Base-by-base conservation (phyloP, 176 grass and related monocot species). In the Triticum dicoccoides region DNA sequence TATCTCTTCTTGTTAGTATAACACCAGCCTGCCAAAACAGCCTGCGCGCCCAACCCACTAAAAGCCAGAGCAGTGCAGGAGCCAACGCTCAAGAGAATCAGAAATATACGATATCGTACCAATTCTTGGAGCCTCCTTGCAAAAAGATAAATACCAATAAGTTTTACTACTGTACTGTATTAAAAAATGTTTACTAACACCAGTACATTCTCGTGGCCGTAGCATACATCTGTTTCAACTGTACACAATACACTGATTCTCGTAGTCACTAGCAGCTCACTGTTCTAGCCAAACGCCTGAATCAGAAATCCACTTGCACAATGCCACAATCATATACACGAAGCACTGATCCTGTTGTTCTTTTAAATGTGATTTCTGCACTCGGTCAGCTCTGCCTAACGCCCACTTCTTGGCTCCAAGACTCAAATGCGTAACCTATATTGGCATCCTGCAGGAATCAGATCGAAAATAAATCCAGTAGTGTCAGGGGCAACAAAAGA, bases 371-470 rank as follows among this genome's bases (percentile, higher is more conserved):
- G 44, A 44, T 51, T 76, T 69, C 9, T 24, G 2, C 11, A 38
- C 15, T 29, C 14, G 49, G 0, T 6, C 47, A 78, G 23, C 30
- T 65, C 54, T 79, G 70, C 17, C 69, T 68, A 68, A 39, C 7
- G 8, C 37, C 10, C 17, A 20, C 71, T 61, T 23, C 38, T 85
- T 70, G 51, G 12, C 68, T 38, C 25, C 33, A 14, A 67, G 18
- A 67, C 6, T 80, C 42, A 61, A 20, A 29, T 73, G 84, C 20
- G 13, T 5, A 52, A 4, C 34, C 35, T 35, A 80, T 38, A 44
- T 18, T 61, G 3, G 8, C 35, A 58, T 58, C 49, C 81, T 88
- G 85, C 61, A 81, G 24, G 20, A 87, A 80, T 37, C 47, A 38
- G 27, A 64, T 17, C 27, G 14, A 37, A 24, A 59, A 73, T 35